Percentiles rank a stretch among this genome's conserved stretches.
phyloP scores from a whole-genome alignment of 2,329 filamentous ascomycete species.

The Stagonosporopsis rhizophila region DNA sequence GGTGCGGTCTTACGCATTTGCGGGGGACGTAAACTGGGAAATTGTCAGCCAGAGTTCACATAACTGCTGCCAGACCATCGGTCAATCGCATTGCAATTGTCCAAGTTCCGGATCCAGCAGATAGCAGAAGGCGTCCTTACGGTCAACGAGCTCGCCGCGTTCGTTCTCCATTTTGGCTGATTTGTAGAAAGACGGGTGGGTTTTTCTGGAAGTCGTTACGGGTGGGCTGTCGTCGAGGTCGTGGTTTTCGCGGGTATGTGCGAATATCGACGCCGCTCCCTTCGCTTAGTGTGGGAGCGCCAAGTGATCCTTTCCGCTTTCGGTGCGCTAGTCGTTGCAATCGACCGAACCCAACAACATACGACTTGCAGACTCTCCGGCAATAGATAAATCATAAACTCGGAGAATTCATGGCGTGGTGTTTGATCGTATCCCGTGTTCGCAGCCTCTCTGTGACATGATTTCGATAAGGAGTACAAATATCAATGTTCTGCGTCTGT shows the following conservation, averaged over 20 bases:
- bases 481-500: no score
- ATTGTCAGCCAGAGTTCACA: constrained; percentile 24
- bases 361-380: no score
- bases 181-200: constrained; percentile 36
- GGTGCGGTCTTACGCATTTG: constrained; percentile 51
- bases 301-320: constrained; percentile 9
- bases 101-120: neutral
- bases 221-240: constrained; percentile 33
- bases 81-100: constrained; percentile 14
- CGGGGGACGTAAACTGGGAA: constrained; percentile 40
- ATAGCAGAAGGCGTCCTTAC: constrained; percentile 25
- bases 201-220: constrained; percentile 35
- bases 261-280: constrained; percentile 9
- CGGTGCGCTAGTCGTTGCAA: neutral
- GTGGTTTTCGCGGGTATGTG: constrained; percentile 18
- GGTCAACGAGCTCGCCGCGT: constrained; percentile 98
- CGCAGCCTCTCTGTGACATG: no score
- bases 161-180: constrained; percentile 95
- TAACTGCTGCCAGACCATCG: neutral
- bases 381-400: no score
- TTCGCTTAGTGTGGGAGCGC: constrained; percentile 12
- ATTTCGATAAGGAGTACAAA: no score
- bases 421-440: no score
- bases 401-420: neutral
- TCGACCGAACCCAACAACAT: no score